These are phyloP conservation scores for Phytophthora litchii DNA, from an alignment of 352 stramenopile species.

Conservation along the genomic window DNA sequence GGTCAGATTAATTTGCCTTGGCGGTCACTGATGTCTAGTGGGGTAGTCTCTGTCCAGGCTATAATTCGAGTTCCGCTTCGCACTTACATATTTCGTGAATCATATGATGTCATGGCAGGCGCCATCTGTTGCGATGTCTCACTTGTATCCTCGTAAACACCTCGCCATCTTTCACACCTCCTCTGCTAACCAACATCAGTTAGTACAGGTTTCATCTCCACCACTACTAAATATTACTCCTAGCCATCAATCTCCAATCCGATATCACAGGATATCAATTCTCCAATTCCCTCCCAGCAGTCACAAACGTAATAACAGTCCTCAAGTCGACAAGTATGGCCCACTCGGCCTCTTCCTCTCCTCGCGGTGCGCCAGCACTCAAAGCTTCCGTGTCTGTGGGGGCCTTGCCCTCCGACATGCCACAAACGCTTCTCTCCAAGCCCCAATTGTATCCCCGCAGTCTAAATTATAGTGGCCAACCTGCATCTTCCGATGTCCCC, in stretches of 20 bases:
- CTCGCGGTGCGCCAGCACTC: slow-evolving; percentile 10
- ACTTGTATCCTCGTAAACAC: slow-evolving; percentile 3
- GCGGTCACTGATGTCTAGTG: too few species aligned
- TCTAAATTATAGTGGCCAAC: slow-evolving; percentile 14
- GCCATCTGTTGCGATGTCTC: slow-evolving; percentile 12
- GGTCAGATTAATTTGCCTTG: too few species aligned
- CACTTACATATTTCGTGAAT: too few species aligned
- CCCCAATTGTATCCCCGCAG: slow-evolving; percentile 15
- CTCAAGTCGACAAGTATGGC: slow-evolving; percentile 3
- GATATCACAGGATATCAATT: not conserved
- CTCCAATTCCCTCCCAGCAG: not conserved
- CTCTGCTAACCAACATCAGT: not conserved
- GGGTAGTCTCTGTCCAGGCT: too few species aligned
- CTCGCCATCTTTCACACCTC: too few species aligned
- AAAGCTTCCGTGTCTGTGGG: slow-evolving; percentile 21
- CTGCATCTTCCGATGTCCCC: slow-evolving; percentile 37
- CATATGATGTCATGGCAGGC: slow-evolving; percentile 21
- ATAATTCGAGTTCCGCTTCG: too few species aligned
- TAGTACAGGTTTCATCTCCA: not conserved
- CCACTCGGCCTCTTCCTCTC: slow-evolving; percentile 25
- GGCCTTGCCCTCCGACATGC: slow-evolving; percentile 1
- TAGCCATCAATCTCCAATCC: not conserved
- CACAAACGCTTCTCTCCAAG: not conserved
- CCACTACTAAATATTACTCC: too few species aligned
- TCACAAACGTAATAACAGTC: too few species aligned